phyloP scores from a whole-genome alignment of 768 basidiomycete genomes.

The Leccinum longicurvipes region DNA sequence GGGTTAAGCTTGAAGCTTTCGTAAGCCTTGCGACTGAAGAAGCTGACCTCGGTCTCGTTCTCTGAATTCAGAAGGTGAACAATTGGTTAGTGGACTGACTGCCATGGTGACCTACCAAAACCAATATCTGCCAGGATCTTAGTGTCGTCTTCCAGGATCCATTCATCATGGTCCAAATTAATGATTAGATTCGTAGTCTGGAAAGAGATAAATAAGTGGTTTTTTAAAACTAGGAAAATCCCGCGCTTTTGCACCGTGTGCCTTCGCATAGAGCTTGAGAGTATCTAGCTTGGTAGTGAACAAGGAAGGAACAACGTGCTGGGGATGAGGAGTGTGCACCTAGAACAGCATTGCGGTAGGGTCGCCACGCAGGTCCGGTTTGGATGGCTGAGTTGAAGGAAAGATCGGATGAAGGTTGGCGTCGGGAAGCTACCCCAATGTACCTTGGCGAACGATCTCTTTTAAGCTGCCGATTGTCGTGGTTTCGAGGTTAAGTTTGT shows the following conservation, averaged over 20 bases:
- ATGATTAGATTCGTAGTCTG: conserved; percentile 98
- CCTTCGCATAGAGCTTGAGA: conserved; percentile 89
- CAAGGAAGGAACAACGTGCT: neutral
- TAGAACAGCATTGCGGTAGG: conserved; percentile 69
- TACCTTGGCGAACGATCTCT: conserved; percentile 66
- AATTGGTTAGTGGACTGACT: neutral
- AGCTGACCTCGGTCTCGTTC: conserved; percentile 93
- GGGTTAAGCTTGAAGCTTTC: conserved; percentile 81
- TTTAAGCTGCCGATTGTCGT: conserved; percentile 82
- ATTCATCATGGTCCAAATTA: conserved; percentile 93
- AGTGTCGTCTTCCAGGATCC: conserved; percentile 74
- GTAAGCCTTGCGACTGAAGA: conserved; percentile 79
- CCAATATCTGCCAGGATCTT: conserved; percentile 66
- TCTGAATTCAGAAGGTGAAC: conserved; percentile 44
- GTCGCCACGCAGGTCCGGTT: conserved; percentile 80
- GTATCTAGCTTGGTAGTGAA: conserved; percentile 58
- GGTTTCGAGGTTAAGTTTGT: conserved; percentile 71
- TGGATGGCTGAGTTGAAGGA: conserved; percentile 52
- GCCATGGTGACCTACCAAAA: conserved; percentile 56
- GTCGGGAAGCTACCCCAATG: conserved; percentile 3
- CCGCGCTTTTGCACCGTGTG: conserved; percentile 87
- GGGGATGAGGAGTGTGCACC: conserved; percentile 44
- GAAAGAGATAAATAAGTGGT: neutral
- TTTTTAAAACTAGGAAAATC: neutral
- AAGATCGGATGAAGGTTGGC: conserved; percentile 2